phyloP scores from a whole-genome alignment of 2,329 filamentous ascomycete genomes.

The Myrmaecium sp. region DNA sequence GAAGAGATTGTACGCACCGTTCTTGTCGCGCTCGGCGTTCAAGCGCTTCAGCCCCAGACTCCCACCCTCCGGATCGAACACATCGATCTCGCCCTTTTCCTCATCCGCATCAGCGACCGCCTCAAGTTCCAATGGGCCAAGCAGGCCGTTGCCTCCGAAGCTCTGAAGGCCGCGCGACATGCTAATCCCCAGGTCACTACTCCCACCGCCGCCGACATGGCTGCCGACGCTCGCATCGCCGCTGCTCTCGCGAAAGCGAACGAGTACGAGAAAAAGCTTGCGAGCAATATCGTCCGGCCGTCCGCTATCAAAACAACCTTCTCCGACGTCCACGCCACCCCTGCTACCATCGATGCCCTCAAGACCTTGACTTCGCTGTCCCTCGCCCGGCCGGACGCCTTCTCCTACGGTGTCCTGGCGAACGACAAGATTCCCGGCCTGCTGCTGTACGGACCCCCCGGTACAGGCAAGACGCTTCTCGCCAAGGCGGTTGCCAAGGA shows the following conservation, averaged over 20 bases:
- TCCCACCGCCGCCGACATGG: conserved; percentile 7
- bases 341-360: conserved; percentile 70
- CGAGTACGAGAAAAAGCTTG: conserved; percentile 64
- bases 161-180: conserved; percentile 12
- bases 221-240: conserved; percentile 14
- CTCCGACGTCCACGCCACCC: conserved; percentile 64
- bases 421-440: conserved; percentile 83
- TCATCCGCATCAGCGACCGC: conserved; percentile 29
- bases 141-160: conserved; percentile 8
- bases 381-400: conserved; percentile 78
- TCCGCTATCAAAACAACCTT: conserved; percentile 76
- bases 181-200: conserved; percentile 6
- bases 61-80: conserved; percentile 21
- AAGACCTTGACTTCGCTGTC: conserved; percentile 81
- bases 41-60: conserved; percentile 9
- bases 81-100: conserved; percentile 23
- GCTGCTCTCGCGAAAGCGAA: conserved; percentile 25
- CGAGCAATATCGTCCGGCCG: conserved; percentile 67
- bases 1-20: conserved; percentile 45
- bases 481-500: conserved; percentile 50
- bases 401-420: conserved; percentile 82
- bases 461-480: conserved; percentile 47
- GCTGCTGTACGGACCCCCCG: conserved; percentile 71
- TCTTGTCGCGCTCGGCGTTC: conserved; percentile 32
- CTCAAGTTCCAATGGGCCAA: conserved; percentile 28